Conservation (phyloP, 1,139 yeast species). For the Blastobotrys illinoisensis region DNA sequence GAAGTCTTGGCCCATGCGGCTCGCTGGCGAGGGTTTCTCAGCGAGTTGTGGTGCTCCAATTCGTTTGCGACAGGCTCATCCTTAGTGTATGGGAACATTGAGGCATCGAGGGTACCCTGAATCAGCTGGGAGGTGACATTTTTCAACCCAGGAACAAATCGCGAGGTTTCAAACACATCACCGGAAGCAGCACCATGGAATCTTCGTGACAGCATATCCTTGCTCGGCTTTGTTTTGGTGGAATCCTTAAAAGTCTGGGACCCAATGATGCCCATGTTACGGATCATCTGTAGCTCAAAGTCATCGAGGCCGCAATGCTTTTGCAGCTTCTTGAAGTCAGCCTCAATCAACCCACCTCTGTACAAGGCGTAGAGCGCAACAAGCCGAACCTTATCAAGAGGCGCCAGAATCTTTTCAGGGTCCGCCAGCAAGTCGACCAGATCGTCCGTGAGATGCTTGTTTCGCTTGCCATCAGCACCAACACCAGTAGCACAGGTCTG, state of each 20-base stretch:
- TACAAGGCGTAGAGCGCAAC: conserved; percentile 74
- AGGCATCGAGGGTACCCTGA: conserved; percentile 47
- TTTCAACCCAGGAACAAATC: conserved; percentile 70
- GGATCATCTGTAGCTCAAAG: conserved; percentile 57
- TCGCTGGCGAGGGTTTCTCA: conserved; percentile 69
- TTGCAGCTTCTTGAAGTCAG: conserved; percentile 67
- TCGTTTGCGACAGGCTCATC: conserved; percentile 66
- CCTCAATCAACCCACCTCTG: conserved; percentile 76
- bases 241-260: conserved; percentile 53
- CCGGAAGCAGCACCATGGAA: conserved; percentile 42
- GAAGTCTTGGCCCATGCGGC: conserved; percentile 76
- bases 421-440: conserved; percentile 55
- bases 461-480: conserved; percentile 62
- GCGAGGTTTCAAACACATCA: conserved; percentile 66
- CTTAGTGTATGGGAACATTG: conserved; percentile 66
- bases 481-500: conserved; percentile 76
- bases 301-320: conserved; percentile 61
- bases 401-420: conserved; percentile 39
- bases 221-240: conserved; percentile 29
- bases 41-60: conserved; percentile 38
- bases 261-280: conserved; percentile 63
- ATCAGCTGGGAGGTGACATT: conserved; percentile 48
- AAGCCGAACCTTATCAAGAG: conserved; percentile 67
- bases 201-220: conserved; percentile 19
- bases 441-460: conserved; percentile 60